Evolutionary conservation across 257 asterid genomes (phyloP), one percentile per base, ranked within the genome.

Genomic region (Solanum tarapatanum): DNA sequence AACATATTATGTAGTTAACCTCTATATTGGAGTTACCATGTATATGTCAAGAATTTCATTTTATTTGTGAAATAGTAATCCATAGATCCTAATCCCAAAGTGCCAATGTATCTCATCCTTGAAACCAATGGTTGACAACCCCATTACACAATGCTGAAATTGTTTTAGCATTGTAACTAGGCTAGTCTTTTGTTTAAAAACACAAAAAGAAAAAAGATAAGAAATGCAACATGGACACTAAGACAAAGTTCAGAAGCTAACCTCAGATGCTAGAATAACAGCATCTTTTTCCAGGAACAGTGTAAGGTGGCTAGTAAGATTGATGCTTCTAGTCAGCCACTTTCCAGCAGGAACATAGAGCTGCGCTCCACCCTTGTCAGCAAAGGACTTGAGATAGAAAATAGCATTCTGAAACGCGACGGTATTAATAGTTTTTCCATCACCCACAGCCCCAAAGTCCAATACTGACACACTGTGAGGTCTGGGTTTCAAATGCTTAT

Each of bases 341-440:
- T 82, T 90, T 72, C 99, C 99, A 0, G 93, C 95, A 1, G 99
- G 99, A 86, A 97, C 98, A 80, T 96, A 97, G 85, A 97, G 98
- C 88, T 96, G 99, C 51, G 99, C 99, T 16, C 99, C 99, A 1
- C 99, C 99, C 92, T 97, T 97, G 88, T 97, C 99, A 0, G 93
- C 96, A 83, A 97, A 97, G 17, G 99, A 97, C 93, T 95, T 93
- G 21, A 96, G 97, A 89, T 97, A 97, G 92, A 97, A 97, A 36
- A 97, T 97, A 9, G 99, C 99, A 90, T 97, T 97, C 90, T 97
- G 99, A 88, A 97, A 96, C 1, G 99, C 99, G 8, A 97, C 93
- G 0, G 99, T 97, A 69, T 97, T 97, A 51, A 92, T 23, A 14
- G 99, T 93, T 84, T 96, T 95, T 48, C 99, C 99, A 77, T 96